Evolutionary conservation across 2,329 filamentous ascomycete species (phyloP), one percentile per base, ranked within the genome.

Genomic region (Thyridium curvatum): DNA sequence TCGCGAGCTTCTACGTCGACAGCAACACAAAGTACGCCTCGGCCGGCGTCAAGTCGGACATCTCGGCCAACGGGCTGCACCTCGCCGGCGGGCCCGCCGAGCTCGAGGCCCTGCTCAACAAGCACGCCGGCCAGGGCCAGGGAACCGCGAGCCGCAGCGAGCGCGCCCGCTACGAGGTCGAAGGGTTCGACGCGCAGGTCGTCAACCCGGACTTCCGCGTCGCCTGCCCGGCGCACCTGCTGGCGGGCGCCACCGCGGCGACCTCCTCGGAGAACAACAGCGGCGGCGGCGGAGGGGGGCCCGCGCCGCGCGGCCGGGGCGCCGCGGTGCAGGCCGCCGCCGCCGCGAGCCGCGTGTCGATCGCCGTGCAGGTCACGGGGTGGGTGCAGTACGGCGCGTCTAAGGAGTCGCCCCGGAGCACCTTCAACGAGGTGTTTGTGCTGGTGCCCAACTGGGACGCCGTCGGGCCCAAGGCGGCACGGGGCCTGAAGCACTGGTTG

Each of bases 371-470:
- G 42, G 79, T 88, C 38, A 84, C 77, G 52, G 88, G 88, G 5
- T 77, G 69, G 45, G 79, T 94, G 30, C 74, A 79, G 46, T 83
- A 85, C 53, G 81, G 81, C 35, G 74, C 77, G 42, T 72, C 70
- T 42, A 72, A 72, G 48, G 76, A 82, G 21, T 74, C 77, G 12
- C 74, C 74, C 12, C 73, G 78, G 58, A 78, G 79, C 48, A 79
- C 77, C 29, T 94, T 94, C 58, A 84, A 79, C 52, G 89, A 95
- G 59, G 82, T 75, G 1, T 83, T 94, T 56, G 75, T 94, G 17
- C 68, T 95, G 39, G 84, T 91, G 30, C 87, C 89, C 8, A 86
- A 87, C 61, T 74, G 79, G 75, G 75, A 81, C 46, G 62, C 69
- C 1, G 66, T 72, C 47, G 66, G 63, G 4, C 64, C 64, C 40